These are phyloP conservation scores for Sporothrix brunneoviolacea DNA, from an alignment of 2,329 filamentous ascomycete genomes.

Conservation along the genomic window DNA sequence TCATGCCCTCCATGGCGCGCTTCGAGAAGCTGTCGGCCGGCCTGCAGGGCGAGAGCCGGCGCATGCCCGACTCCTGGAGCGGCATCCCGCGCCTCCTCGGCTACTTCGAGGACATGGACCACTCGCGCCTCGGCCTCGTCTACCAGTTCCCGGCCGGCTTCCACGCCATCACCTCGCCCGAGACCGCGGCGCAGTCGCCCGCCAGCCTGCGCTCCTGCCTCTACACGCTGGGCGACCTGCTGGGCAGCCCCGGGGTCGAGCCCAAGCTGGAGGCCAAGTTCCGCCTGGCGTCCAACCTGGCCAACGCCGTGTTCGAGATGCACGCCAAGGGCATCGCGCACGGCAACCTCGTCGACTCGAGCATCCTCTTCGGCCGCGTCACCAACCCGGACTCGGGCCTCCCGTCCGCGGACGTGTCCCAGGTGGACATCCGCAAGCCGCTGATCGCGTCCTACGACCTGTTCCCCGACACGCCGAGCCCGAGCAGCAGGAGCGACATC, in stretches of 20 bases:
- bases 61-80: constrained; percentile 50
- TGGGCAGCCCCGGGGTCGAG: constrained; percentile 47
- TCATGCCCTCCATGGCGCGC: constrained; percentile 57
- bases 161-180: constrained; percentile 39
- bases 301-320: constrained; percentile 66
- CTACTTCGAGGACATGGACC: constrained; percentile 68
- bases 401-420: constrained; percentile 27
- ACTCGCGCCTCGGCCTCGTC: constrained; percentile 65
- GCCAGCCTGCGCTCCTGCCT: constrained; percentile 45
- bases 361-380: constrained; percentile 58
- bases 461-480: constrained; percentile 48
- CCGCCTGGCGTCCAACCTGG: constrained; percentile 64
- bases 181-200: constrained; percentile 29
- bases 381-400: constrained; percentile 23
- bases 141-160: constrained; percentile 66
- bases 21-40: constrained; percentile 58
- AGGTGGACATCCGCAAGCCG: constrained; percentile 60
- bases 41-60: constrained; percentile 44
- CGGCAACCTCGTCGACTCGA: constrained; percentile 61
- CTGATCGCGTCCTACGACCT: constrained; percentile 69
- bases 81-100: constrained; percentile 55
- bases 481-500: constrained; percentile 23
- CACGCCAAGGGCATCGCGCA: constrained; percentile 64
- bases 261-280: constrained; percentile 71
- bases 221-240: constrained; percentile 48